Conservation (phyloP, 2,329 filamentous ascomycete species). For the Lasiodiplodia theobromae region DNA sequence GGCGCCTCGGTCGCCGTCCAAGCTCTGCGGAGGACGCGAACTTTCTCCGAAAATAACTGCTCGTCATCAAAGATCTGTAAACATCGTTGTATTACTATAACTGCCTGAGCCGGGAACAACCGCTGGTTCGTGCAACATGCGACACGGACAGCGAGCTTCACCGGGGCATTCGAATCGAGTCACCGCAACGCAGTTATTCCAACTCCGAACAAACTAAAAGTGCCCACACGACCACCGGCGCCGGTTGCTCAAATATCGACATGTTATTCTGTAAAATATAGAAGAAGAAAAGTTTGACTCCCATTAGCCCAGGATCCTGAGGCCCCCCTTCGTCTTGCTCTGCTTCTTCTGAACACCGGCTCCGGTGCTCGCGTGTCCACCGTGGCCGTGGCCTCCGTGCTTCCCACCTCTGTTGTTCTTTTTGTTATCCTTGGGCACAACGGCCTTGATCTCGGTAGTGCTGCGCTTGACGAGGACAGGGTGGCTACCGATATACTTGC, state of each 20-base stretch:
- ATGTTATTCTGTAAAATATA: background rate
- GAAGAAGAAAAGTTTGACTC: background rate
- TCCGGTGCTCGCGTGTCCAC: slow-evolving; percentile 46
- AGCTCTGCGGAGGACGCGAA: slow-evolving; percentile 13
- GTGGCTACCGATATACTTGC: slow-evolving; percentile 98
- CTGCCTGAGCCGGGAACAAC: background rate
- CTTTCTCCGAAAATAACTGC: slow-evolving; percentile 15
- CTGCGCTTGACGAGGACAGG: slow-evolving; percentile 87
- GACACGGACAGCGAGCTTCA: background rate
- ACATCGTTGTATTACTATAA: background rate
- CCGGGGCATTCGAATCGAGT: background rate
- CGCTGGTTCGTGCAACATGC: background rate
- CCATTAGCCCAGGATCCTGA: slow-evolving; percentile 46
- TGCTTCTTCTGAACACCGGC: slow-evolving; percentile 48
- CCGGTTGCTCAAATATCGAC: background rate
- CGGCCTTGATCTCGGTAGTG: slow-evolving; percentile 87
- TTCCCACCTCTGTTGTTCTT: slow-evolving; percentile 60
- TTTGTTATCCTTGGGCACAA: slow-evolving; percentile 59
- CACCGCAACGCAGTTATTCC: background rate
- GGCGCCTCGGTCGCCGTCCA: background rate
- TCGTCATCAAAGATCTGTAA: background rate
- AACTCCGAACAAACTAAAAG: background rate
- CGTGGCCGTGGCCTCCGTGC: slow-evolving; percentile 33
- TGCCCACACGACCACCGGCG: background rate
- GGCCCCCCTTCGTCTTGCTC: slow-evolving; percentile 48